A percentile compares a stretch with the other conserved stretches of the same genome.
phyloP scores from a whole-genome alignment of 2,329 filamentous ascomycete genomes.

The Intubia oerlemansii region DNA sequence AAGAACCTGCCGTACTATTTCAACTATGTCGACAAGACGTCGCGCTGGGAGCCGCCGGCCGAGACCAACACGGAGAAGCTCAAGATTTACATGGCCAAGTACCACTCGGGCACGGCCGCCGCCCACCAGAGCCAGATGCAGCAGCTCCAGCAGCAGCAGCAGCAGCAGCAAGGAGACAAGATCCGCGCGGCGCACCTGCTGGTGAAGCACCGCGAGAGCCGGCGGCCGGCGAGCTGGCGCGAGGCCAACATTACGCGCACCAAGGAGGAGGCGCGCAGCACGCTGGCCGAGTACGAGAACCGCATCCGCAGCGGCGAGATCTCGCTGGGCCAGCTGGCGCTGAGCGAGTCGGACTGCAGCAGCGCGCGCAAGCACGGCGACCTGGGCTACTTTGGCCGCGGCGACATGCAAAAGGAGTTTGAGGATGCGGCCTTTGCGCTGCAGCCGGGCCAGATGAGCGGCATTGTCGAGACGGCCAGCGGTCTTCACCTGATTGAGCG shows the following conservation, averaged over 20 bases:
- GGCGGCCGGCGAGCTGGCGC: slow-evolving; percentile 82
- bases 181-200: slow-evolving; percentile 85
- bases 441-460: slow-evolving; percentile 68
- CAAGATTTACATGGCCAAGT: slow-evolving; percentile 78
- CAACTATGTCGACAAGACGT: slow-evolving; percentile 68
- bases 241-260: slow-evolving; percentile 72
- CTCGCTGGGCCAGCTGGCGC: slow-evolving; percentile 63
- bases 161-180: slow-evolving; percentile 33
- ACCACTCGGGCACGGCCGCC: slow-evolving; percentile 41
- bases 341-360: slow-evolving; percentile 83
- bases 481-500: slow-evolving; percentile 91
- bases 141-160: slow-evolving; percentile 4
- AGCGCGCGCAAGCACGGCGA: slow-evolving; percentile 88
- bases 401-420: slow-evolving; percentile 98
- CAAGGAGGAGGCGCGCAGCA: slow-evolving; percentile 67
- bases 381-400: slow-evolving; percentile 79
- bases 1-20: slow-evolving; percentile 99
- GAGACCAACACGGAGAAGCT: slow-evolving; percentile 82
- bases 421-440: slow-evolving; percentile 90
- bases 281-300: slow-evolving; percentile 54
- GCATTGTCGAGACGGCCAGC: slow-evolving; percentile 76
- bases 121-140: background rate
- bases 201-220: slow-evolving; percentile 78
- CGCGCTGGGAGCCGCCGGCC: slow-evolving; percentile 81
- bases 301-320: slow-evolving; percentile 51